Percentiles rank a stretch among this genome's conserved stretches.
phyloP scores from a whole-genome alignment of 768 basidiomycete species.

The Hypholoma fasciculare region DNA sequence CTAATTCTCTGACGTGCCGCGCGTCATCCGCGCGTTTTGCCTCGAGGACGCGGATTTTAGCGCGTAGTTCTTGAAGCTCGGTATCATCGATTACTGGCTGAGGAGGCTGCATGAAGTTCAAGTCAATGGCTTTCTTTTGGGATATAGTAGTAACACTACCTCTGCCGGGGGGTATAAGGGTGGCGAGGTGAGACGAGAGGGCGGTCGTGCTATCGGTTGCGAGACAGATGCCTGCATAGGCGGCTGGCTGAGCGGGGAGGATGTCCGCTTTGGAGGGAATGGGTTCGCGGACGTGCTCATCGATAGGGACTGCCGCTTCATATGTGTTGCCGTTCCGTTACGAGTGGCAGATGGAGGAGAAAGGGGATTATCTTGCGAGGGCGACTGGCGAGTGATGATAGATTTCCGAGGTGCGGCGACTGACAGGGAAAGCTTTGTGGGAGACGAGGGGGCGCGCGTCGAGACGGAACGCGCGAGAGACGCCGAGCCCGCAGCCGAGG shows the following conservation, averaged over 20 bases:
- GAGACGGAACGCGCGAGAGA: constrained; percentile 20
- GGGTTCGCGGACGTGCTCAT: constrained; percentile 14
- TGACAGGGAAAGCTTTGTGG: constrained; percentile 54
- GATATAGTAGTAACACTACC: neutral
- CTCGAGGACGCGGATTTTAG: constrained; percentile 84
- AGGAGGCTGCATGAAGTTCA: neutral
- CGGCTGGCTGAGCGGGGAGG: constrained; percentile 37
- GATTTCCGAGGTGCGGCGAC: constrained; percentile 49
- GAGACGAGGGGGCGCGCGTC: constrained; percentile 40
- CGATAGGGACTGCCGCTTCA: constrained; percentile 10
- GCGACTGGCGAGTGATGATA: constrained; percentile 41
- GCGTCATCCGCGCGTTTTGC: constrained; percentile 85
- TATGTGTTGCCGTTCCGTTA: constrained; percentile 20
- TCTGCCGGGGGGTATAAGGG: constrained; percentile 13
- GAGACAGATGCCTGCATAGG: constrained; percentile 24
- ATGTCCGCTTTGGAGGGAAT: constrained; percentile 32
- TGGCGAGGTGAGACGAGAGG: constrained; percentile 22
- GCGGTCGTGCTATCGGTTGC: constrained; percentile 19
- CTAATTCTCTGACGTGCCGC: constrained; percentile 80
- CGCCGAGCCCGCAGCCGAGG: constrained; percentile 26
- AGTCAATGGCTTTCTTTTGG: neutral
- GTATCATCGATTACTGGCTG: constrained; percentile 45
- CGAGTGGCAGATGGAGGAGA: constrained; percentile 26
- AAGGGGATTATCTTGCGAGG: constrained; percentile 35
- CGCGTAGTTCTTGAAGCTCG: constrained; percentile 78